Evolutionary conservation across 2,329 filamentous ascomycete genomes (phyloP), one percentile per base, ranked within the genome.

Genomic region (Metarhizium guizhouense): DNA sequence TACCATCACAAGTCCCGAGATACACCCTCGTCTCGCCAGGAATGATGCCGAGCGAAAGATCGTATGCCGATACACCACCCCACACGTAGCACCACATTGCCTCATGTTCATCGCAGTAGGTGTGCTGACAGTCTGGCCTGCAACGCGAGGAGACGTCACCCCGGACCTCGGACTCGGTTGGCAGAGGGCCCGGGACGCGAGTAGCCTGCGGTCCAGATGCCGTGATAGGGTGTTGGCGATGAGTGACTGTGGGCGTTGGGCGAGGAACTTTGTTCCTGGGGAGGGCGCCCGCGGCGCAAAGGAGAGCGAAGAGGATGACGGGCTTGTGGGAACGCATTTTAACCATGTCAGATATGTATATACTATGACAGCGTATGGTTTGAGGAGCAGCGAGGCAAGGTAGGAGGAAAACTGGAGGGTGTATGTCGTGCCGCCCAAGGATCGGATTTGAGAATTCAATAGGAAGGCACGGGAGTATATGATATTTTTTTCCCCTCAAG

Each of bases 21-120:
- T 63, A 58, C 2, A 62, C 65, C n/a, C 63, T 63, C 29, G 65
- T 68, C 63, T 73, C 72, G 2, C 71, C 73, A 3, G 72, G 72
- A 14, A 71, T 52, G 5, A 67, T 66, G 0, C 71, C 72, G 5
- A 61, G 59, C 1, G 60, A 63, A 18, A 62, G 56, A 51, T 74
- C 65, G 56, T 65, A 72, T n/a, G 62, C 62, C 6, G 69, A 73
- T 48, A 72, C 59, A 16, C 71, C 72, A 29, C 62, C 64, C 65
- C 71, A 75, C 61, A 67, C 71, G 58, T 71, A 68, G 61, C 73
- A 74, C 65, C 68, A 74, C 3, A 29, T 55, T 6, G 66, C 66
- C 3, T 63, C 64, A 14, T 60, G 57, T 16, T 64, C 61, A 47
- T 68, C 67, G 63, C 72, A 73, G 61, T 71, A 72, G 29, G 60